Conservation (phyloP, 2,329 filamentous ascomycete species). For the Daldinia eschscholtzii region DNA sequence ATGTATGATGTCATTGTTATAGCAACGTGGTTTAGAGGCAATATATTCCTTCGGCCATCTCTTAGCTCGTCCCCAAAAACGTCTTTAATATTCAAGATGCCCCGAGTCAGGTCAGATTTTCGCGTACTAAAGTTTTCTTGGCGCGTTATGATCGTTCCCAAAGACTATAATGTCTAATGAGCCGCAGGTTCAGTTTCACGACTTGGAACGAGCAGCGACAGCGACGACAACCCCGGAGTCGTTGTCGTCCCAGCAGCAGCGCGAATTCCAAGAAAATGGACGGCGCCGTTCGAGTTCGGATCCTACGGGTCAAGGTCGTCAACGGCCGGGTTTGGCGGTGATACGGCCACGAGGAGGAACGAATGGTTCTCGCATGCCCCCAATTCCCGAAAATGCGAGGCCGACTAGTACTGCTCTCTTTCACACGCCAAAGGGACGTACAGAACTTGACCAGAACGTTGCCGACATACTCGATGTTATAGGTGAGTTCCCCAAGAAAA, state of each 20-base stretch:
- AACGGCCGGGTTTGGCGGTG: constrained; percentile 43
- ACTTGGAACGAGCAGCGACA: constrained; percentile 34
- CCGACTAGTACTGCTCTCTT: constrained; percentile 47
- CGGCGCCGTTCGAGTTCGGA: constrained; percentile 49
- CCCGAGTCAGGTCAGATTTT: constrained; percentile 25
- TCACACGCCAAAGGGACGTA: constrained; percentile 44
- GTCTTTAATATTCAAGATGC: constrained; percentile 23
- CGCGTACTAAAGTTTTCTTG: constrained; percentile 11
- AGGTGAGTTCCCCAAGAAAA: constrained; percentile 60
- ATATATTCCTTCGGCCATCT: constrained; percentile 3
- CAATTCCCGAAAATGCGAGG: constrained; percentile 42
- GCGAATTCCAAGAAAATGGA: constrained; percentile 20
- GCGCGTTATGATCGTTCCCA: constrained; percentile 16
- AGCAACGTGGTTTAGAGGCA: constrained; percentile 3
- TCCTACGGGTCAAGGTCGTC: constrained; percentile 43
- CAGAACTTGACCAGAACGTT: constrained; percentile 71
- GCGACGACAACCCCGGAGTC: constrained; percentile 16
- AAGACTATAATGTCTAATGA: constrained; percentile 43
- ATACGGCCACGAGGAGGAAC: constrained; percentile 43
- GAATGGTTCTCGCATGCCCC: constrained; percentile 32
- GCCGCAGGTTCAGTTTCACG: constrained; percentile 35
- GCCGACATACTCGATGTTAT: constrained; percentile 78
- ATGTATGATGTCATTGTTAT: constrained; percentile 39
- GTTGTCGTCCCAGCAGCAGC: constrained; percentile 15
- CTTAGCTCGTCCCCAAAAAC: constrained; percentile 9